Conservation (phyloP, 163 green algal genomes). For the Chlorella variabilis region DNA sequence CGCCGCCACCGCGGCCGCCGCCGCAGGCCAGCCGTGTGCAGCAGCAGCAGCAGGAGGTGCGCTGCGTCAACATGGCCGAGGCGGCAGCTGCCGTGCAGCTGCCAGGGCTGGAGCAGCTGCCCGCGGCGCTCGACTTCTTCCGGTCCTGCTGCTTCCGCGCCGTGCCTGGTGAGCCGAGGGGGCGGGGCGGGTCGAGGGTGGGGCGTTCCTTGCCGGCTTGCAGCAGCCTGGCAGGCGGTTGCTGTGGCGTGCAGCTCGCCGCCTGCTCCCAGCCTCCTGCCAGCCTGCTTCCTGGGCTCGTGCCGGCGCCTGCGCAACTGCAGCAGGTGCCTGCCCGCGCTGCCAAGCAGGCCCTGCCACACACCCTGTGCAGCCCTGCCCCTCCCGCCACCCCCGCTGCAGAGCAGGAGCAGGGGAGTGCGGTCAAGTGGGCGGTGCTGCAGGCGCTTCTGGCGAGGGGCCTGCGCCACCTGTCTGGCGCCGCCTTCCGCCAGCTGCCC, state of each 20-base stretch:
- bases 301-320: too few relatives aligned
- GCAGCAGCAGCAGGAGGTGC: background rate
- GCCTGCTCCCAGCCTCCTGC: too few relatives aligned
- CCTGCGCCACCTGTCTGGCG: constrained; percentile 4
- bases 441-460: constrained; percentile 10
- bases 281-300: too few relatives aligned
- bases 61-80: background rate
- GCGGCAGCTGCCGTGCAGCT: background rate
- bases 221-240: too few relatives aligned
- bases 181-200: background rate
- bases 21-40: background rate
- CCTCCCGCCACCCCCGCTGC: background rate
- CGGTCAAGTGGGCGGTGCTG: constrained; percentile 21
- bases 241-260: too few relatives aligned
- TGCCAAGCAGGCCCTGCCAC: too few relatives aligned
- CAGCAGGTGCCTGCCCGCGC: too few relatives aligned
- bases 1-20: background rate
- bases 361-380: too few relatives aligned
- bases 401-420: constrained; percentile 14
- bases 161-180: background rate
- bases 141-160: background rate
- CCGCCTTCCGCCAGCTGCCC: constrained; percentile 11
- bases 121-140: background rate
- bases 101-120: background rate
- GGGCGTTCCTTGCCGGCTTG: background rate